Conservation (phyloP, 176 grass and related monocot species). For the Musa beccarii region DNA sequence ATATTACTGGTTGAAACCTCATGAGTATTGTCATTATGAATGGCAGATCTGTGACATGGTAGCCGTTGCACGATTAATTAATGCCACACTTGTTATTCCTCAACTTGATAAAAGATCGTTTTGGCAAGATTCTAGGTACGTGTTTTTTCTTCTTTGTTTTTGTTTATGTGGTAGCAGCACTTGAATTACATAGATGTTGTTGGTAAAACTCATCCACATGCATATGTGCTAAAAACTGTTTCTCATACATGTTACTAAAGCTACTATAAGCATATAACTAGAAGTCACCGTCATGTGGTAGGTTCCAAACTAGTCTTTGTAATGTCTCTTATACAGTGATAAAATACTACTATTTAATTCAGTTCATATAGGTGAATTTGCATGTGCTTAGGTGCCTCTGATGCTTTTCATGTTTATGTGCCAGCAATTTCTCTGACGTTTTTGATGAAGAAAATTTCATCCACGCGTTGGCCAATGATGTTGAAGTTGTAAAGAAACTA, state of each 20-base stretch:
- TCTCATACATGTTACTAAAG: background rate
- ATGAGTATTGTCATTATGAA: background rate
- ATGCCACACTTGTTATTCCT: conserved; percentile 82
- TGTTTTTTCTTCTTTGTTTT: background rate
- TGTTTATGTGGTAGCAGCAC: background rate
- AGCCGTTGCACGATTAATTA: conserved; percentile 64
- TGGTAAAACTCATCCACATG: background rate
- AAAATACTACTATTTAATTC: background rate
- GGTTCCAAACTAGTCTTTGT: background rate
- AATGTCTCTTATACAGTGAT: background rate
- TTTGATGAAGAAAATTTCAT: conserved; percentile 87
- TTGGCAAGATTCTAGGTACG: conserved; percentile 86
- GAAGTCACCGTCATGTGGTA: background rate
- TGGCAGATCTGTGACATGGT: conserved; percentile 93
- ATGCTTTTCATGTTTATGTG: background rate
- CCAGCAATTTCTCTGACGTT: conserved; percentile 90
- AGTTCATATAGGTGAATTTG: background rate
- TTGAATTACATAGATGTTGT: background rate
- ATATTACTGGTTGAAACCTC: conserved; percentile 6
- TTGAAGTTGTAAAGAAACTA: conserved; percentile 69
- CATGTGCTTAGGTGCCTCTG: background rate
- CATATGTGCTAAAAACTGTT: background rate
- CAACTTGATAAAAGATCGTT: conserved; percentile 97
- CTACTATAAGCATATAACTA: background rate
- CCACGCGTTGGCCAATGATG: conserved; percentile 54